Conservation (phyloP, 768 basidiomycete genomes). For the Russula emetica region DNA sequence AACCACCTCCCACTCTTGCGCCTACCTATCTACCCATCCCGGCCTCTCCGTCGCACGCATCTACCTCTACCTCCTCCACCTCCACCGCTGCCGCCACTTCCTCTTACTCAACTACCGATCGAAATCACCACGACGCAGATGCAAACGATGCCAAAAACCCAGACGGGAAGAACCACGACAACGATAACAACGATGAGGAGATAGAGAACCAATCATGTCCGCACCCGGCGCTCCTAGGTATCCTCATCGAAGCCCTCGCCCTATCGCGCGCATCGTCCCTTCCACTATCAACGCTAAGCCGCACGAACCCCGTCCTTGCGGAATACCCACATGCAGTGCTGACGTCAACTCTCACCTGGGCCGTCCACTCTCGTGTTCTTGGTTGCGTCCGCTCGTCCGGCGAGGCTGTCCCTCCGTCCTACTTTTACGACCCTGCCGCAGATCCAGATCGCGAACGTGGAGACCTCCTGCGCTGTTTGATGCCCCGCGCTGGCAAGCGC, state of each 20-base stretch:
- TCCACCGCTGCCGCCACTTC: not conserved
- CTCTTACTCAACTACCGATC: not conserved
- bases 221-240: slow-evolving; percentile 21
- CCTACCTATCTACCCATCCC: not conserved
- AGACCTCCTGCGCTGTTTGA: slow-evolving; percentile 17
- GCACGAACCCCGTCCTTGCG: slow-evolving; percentile 4
- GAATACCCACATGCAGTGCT: not conserved
- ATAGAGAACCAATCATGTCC: slow-evolving; percentile 14
- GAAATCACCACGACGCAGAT: not conserved
- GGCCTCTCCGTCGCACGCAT: not conserved
- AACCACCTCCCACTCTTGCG: not conserved
- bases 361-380: slow-evolving; percentile 18
- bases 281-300: slow-evolving; percentile 7
- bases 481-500: slow-evolving; percentile 63
- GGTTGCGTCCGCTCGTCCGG: slow-evolving; percentile 20
- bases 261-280: slow-evolving; percentile 28
- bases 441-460: slow-evolving; percentile 27
- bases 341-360: slow-evolving; percentile 21
- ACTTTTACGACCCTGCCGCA: slow-evolving; percentile 21
- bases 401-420: slow-evolving; percentile 22
- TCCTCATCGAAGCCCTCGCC: slow-evolving; percentile 25
- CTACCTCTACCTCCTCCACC: slow-evolving; percentile 3
- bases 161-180: not conserved
- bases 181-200: not conserved
- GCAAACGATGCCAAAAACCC: not conserved